Base-by-base conservation (phyloP, 2,329 filamentous ascomycete genomes). In the Bertia moriformis region DNA sequence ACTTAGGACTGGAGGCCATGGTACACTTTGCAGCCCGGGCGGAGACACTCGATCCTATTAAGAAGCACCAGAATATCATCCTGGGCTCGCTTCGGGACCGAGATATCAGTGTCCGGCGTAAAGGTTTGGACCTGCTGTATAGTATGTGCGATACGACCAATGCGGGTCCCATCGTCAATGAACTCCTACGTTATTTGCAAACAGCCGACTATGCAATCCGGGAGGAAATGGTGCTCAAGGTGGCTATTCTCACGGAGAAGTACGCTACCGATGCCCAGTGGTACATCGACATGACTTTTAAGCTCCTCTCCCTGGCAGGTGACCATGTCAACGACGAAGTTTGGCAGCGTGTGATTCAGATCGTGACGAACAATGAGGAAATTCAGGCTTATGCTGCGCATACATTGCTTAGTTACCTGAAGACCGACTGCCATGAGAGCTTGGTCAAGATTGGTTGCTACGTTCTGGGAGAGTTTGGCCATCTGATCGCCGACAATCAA, bases 121-220 rank as follows among this genome's bases (percentile, higher is more conserved):
- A 98, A 61, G 91, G 89, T 42, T 70, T 98, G 37, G 93, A 98
- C 60, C 65, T 98, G 41, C 72, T 98, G 22, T 98, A 98, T 72
- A 98, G 91, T 74, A 98, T 98, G 91, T 98, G 93, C 57, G 91
- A 98, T 59, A 74, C 83, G 20, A 80, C 80, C n/a, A 98, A 98
- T 58, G 87, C 91, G 4, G 83, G 84, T 46, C 79, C 85, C 7
- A 93, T 98, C 47, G 91, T 98, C 27, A 82, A 83, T 43, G 91
- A 98, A 62, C 76, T 98, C 38, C 64, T 98, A 39, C 85, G 88
- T 48, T 96, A 95, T 58, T 72, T 98, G 7, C 89, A 95, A 53
- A 94, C 86, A 41, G 91, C 91, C 37, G 91, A 98, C 58, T 98
- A 94, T 58, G 89, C 89, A 3, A 95, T 98, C 50, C 78, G 93